These are phyloP conservation scores for Hepatocystis sp. DNA, from an alignment of 169 alveolate genomes.

Conservation along the genomic window DNA sequence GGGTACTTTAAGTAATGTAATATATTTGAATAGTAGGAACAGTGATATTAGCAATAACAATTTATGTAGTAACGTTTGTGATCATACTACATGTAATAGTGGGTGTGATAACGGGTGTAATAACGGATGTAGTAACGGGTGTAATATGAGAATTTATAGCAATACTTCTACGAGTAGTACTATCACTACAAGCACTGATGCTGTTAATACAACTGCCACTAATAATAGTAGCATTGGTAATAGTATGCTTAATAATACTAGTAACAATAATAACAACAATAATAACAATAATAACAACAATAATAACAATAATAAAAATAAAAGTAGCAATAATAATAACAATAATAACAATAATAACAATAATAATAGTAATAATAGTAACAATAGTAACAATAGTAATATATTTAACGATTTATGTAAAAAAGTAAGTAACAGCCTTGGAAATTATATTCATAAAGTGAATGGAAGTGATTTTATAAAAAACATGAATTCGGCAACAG, in stretches of 20 bases:
- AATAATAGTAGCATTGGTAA: not conserved
- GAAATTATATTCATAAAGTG: too few relatives aligned
- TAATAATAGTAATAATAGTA: conserved; percentile 13
- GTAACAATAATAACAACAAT: conserved; percentile 2
- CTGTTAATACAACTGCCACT: conserved; percentile 5
- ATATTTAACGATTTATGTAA: conserved; percentile 14
- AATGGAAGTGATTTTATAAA: conserved; percentile 8
- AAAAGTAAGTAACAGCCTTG: too few relatives aligned
- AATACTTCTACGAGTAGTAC: conserved; percentile 2
- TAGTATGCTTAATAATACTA: not conserved
- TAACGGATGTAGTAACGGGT: not conserved
- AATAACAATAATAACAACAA: conserved; percentile 13
- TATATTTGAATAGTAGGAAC: not conserved
- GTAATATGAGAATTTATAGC: not conserved
- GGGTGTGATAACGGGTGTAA: conserved; percentile 8
- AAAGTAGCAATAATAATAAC: conserved; percentile 7
- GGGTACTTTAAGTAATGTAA: not conserved
- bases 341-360: conserved; percentile 9
- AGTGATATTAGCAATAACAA: not conserved
- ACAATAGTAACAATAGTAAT: conserved; percentile 12
- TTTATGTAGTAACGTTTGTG: not conserved
- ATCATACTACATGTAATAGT: not conserved
- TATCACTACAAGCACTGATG: not conserved
- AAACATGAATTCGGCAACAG: not conserved
- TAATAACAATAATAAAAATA: not conserved